phyloP scores from a whole-genome alignment of 169 alveolate genomes.

The Perkinsus chesapeaki region DNA sequence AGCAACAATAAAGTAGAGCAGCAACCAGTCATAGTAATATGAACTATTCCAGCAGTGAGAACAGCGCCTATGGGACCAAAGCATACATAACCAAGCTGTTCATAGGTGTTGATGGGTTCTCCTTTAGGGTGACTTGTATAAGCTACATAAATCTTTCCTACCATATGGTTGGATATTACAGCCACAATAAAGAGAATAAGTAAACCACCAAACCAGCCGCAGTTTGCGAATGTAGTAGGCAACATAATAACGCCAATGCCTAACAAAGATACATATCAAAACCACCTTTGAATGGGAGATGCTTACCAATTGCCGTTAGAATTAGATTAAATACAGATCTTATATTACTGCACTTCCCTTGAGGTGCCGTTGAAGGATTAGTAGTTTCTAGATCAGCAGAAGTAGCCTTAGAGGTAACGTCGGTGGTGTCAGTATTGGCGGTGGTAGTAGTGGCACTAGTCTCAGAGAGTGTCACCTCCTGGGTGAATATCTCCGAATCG shows the following conservation, averaged over 20 bases:
- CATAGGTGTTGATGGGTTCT: neutral
- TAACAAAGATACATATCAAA: neutral
- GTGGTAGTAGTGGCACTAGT: neutral
- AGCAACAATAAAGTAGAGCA: neutral
- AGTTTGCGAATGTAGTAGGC: neutral
- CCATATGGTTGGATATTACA: neutral
- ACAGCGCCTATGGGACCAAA: neutral
- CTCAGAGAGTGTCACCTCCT: neutral
- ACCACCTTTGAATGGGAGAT: neutral
- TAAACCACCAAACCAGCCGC: slow-evolving; percentile 1
- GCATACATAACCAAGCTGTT: neutral
- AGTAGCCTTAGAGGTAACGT: neutral
- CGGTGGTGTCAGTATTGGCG: neutral
- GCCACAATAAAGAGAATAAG: neutral
- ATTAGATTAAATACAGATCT: neutral
- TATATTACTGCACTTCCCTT: neutral
- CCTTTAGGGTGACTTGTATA: neutral
- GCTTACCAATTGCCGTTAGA: neutral
- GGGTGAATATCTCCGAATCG: neutral
- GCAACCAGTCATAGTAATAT: slow-evolving; percentile 2
- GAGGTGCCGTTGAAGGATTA: neutral
- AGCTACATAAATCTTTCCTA: neutral
- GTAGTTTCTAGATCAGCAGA: neutral
- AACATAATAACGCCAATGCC: neutral
- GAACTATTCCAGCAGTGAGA: neutral